Conservation (phyloP, 148 eudicot genomes). For the Silene conica region DNA sequence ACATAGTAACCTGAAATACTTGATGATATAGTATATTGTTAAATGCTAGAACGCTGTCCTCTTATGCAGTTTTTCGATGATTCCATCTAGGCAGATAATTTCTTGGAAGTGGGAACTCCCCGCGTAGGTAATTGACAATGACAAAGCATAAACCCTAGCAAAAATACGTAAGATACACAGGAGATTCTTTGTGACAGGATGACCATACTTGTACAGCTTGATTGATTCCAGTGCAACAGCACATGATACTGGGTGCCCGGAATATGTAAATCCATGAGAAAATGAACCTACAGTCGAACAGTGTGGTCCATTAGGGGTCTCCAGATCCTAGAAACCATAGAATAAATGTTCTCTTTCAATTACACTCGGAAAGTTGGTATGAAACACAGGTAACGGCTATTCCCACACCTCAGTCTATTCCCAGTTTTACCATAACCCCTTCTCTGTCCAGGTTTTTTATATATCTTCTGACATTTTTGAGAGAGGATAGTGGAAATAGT, state of each 20-base stretch:
- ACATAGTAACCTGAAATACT: background rate
- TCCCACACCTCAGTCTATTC: background rate
- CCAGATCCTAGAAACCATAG: background rate
- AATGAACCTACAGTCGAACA: slow-evolving; percentile 45
- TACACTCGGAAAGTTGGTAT: background rate
- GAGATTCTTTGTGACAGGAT: slow-evolving; percentile 5
- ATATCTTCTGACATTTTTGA: background rate
- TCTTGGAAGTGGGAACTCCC: background rate
- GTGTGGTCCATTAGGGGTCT: slow-evolving; percentile 5
- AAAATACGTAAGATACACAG: background rate
- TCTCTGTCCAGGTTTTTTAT: background rate
- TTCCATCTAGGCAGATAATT: background rate
- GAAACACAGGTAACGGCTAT: background rate
- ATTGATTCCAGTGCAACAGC: slow-evolving; percentile 92
- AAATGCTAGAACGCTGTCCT: background rate
- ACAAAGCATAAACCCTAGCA: slow-evolving; percentile 1
- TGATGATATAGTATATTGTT: background rate
- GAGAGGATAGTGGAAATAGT: no score
- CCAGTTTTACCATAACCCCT: background rate
- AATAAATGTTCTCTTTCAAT: background rate
- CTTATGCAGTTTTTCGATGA: background rate
- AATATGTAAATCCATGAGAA: slow-evolving; percentile 95
- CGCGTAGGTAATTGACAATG: background rate
- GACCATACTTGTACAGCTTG: slow-evolving; percentile 83
- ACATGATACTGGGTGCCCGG: slow-evolving; percentile 95